These are phyloP conservation scores for Tremella fuciformis DNA, from an alignment of 768 basidiomycete genomes.

Conservation along the genomic window DNA sequence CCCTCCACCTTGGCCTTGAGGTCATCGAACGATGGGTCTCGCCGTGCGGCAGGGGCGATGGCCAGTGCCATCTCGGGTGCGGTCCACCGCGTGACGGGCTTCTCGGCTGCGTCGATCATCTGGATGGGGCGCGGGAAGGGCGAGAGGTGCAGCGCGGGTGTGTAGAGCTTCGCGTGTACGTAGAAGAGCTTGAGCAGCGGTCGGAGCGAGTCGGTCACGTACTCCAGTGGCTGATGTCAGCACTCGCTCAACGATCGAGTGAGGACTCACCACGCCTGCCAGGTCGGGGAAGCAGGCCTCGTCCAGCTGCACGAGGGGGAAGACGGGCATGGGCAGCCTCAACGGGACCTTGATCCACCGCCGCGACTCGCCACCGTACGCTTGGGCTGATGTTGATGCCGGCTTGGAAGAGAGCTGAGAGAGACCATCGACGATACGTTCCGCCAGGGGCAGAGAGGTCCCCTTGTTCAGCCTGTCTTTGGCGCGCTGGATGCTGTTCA, in stretches of 20 bases:
- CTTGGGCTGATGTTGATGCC: too few species aligned
- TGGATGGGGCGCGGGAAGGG: neutral
- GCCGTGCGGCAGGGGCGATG: neutral
- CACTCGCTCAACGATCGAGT: neutral
- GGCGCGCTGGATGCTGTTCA: neutral
- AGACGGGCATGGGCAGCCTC: slow-evolving; percentile 2
- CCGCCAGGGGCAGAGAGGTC: neutral
- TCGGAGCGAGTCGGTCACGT: neutral
- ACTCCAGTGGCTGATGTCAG: neutral
- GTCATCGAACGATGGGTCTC: neutral
- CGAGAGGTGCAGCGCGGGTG: neutral
- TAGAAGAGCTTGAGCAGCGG: neutral
- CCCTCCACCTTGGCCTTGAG: neutral
- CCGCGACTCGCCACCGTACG: neutral
- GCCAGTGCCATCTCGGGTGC: neutral
- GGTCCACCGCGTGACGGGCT: neutral
- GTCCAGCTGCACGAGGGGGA: slow-evolving; percentile 1
- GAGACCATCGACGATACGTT: neutral
- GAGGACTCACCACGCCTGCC: slow-evolving; percentile 3
- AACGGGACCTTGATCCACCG: neutral
- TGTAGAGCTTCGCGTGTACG: neutral
- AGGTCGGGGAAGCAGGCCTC: neutral
- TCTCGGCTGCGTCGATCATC: neutral
- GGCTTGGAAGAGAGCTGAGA: too few species aligned
- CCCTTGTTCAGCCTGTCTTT: slow-evolving; percentile 3